phyloP scores from a whole-genome alignment of 768 basidiomycete species.

The Kondoa malvinella region DNA sequence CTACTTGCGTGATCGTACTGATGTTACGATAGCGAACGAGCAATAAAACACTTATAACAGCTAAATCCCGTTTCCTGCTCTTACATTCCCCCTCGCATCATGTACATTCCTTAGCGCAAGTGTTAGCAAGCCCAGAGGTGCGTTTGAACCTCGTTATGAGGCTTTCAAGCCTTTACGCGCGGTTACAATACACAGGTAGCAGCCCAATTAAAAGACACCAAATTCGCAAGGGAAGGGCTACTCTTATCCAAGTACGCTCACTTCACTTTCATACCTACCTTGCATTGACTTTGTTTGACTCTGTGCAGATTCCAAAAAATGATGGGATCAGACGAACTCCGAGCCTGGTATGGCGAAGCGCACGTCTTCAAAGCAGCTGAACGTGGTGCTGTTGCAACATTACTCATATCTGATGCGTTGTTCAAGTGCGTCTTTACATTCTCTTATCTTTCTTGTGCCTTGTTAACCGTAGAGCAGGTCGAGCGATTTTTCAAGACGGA shows the following conservation, averaged over 20 bases:
- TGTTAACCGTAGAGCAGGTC: conserved; percentile 39
- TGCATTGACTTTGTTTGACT: conserved; percentile 3
- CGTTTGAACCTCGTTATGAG: conserved; percentile 15
- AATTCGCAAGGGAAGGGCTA: conserved; percentile 84
- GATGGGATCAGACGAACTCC: conserved; percentile 80
- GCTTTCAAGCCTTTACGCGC: not conserved
- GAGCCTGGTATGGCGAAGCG: conserved; percentile 96
- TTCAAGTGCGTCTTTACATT: conserved; percentile 30
- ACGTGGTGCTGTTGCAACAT: conserved; percentile 78
- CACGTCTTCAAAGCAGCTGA: conserved; percentile 84
- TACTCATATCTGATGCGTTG: conserved; percentile 84
- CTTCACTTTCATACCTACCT: not conserved
- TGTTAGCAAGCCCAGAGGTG: conserved; percentile 85
- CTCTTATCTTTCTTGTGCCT: not conserved
- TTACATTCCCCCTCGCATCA: conserved; percentile 86
- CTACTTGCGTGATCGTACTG: not conserved
- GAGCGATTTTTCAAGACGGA: conserved; percentile 57
- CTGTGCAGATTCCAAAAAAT: conserved; percentile 80
- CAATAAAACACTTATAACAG: conserved; percentile 64
- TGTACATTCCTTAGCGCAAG: conserved; percentile 87
- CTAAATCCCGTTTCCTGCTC: conserved; percentile 67
- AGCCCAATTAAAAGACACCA: conserved; percentile 72
- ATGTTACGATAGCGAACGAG: conserved; percentile 38
- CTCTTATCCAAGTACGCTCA: conserved; percentile 60
- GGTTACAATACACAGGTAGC: conserved; percentile 42